phyloP scores from a whole-genome alignment of 192 early-diverging fungal genomes.

The Geranomyces michiganensis region DNA sequence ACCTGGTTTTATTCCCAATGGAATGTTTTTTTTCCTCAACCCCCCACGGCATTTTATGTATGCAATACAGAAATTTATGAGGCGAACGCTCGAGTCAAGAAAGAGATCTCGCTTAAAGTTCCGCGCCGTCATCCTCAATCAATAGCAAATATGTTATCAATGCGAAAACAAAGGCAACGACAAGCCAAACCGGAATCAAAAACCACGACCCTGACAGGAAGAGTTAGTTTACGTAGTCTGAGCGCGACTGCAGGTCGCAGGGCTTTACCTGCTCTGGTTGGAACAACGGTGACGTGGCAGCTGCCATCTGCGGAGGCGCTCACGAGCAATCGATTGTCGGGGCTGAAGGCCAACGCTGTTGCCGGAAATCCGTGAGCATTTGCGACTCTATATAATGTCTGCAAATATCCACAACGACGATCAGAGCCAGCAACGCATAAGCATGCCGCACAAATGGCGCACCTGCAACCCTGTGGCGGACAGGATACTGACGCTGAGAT shows the following conservation, averaged over 20 bases:
- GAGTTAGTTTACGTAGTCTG: neutral
- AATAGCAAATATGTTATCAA: constrained; percentile 29
- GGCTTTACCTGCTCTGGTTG: constrained; percentile 25
- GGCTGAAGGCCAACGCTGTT: constrained; percentile 75
- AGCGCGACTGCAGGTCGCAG: neutral
- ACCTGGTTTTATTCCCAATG: too few relatives aligned
- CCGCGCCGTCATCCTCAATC: constrained; percentile 26
- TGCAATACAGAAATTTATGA: too few relatives aligned
- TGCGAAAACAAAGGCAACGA: constrained; percentile 25
- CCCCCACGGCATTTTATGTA: too few relatives aligned
- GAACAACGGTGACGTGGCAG: constrained; percentile 36
- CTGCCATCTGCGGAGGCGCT: constrained; percentile 85
- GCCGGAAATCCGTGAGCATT: constrained; percentile 81
- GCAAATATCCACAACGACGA: neutral
- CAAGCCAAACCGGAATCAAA: constrained; percentile 3
- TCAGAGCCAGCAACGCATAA: neutral
- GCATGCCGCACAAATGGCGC: constrained; percentile 3
- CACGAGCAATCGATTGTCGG: constrained; percentile 62
- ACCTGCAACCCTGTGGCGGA: constrained; percentile 63
- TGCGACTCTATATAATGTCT: constrained; percentile 62
- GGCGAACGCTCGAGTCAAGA: too few relatives aligned
- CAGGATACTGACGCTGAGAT: constrained; percentile 70
- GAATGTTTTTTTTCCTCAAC: too few relatives aligned
- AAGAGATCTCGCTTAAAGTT: constrained; percentile 28
- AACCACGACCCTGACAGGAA: constrained; percentile 3